Conservation (phyloP, 371 early-diverging fungal genomes). For the Actinomortierella ambigua region DNA sequence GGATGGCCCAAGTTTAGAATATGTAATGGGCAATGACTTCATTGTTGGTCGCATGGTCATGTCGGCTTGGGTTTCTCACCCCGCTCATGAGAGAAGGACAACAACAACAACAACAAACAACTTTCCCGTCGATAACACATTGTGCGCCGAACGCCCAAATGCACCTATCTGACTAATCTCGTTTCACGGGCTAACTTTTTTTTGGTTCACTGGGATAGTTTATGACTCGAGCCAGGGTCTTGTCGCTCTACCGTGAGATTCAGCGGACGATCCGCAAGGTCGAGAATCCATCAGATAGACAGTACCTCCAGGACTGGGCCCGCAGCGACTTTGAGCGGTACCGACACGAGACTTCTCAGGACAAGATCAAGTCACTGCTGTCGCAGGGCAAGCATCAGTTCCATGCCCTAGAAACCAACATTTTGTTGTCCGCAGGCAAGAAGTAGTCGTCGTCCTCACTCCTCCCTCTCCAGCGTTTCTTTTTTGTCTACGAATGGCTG, state of each 20-base stretch:
- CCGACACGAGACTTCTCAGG: conserved; percentile 56
- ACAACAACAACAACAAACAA: background rate
- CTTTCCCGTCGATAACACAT: background rate
- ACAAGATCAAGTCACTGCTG: conserved; percentile 57
- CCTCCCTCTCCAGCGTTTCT: too few relatives aligned
- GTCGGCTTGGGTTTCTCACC: too few relatives aligned
- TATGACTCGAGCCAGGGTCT: conserved; percentile 56
- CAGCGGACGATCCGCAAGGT: conserved; percentile 57
- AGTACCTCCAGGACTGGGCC: conserved; percentile 61
- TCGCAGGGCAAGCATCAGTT: conserved; percentile 66
- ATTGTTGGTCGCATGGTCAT: too few relatives aligned
- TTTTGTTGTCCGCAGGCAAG: conserved; percentile 26
- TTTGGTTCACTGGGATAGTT: conserved; percentile 47
- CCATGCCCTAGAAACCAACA: conserved; percentile 56
- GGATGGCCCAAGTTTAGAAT: conserved; percentile 43
- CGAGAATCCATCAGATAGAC: conserved; percentile 54
- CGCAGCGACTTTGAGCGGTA: conserved; percentile 68
- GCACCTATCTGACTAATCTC: too few relatives aligned
- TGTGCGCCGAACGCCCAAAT: too few relatives aligned
- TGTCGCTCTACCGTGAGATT: conserved; percentile 66
- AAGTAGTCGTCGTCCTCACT: too few relatives aligned
- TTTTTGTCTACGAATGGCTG: too few relatives aligned
- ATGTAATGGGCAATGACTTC: too few relatives aligned
- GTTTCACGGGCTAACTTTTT: too few relatives aligned
- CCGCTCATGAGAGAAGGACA: background rate